A percentile compares a stretch with the other conserved stretches of the same genome.
Conservation (phyloP, 345 rosid genomes). For the Bretschneidera sinensis region DNA sequence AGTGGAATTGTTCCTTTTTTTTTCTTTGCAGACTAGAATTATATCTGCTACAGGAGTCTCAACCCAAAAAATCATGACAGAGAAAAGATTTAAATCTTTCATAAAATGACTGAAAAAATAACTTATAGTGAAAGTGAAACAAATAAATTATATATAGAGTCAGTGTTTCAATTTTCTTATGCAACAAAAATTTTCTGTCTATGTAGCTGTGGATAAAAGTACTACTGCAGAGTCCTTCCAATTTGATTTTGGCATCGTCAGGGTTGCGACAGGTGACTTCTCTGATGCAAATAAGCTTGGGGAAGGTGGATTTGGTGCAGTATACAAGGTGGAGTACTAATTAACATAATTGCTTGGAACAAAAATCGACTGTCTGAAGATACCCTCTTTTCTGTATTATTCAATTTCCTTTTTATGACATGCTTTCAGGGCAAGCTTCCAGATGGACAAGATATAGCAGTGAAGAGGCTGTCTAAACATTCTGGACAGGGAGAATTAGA, state of each 20-base stretch:
- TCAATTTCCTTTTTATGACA: not conserved
- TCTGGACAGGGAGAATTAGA: slow-evolving; percentile 35
- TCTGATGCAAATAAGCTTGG: slow-evolving; percentile 28
- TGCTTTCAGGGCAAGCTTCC: slow-evolving; percentile 28
- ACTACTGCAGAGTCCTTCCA: slow-evolving; percentile 15
- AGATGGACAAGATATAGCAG: slow-evolving; percentile 24
- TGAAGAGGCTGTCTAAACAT: slow-evolving; percentile 25
- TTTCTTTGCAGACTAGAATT: no score
- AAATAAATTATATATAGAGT: no score
- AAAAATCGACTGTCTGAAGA: not conserved
- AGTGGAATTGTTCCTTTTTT: no score
- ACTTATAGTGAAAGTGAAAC: not conserved
- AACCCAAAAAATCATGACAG: no score
- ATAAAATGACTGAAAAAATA: not conserved
- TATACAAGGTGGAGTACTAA: not conserved
- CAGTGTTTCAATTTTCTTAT: no score
- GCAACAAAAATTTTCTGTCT: no score
- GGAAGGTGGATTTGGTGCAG: slow-evolving; percentile 31
- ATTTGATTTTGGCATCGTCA: slow-evolving; percentile 16
- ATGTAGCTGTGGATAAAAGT: slow-evolving; percentile 2
- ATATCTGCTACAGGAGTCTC: no score
- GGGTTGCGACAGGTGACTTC: slow-evolving; percentile 20
- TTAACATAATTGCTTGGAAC: not conserved
- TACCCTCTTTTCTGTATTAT: no score
- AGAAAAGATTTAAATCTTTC: no score